phyloP scores from a whole-genome alignment of 1,284 basidiomycete species.

The Cutaneotrichosporon curvatum region DNA sequence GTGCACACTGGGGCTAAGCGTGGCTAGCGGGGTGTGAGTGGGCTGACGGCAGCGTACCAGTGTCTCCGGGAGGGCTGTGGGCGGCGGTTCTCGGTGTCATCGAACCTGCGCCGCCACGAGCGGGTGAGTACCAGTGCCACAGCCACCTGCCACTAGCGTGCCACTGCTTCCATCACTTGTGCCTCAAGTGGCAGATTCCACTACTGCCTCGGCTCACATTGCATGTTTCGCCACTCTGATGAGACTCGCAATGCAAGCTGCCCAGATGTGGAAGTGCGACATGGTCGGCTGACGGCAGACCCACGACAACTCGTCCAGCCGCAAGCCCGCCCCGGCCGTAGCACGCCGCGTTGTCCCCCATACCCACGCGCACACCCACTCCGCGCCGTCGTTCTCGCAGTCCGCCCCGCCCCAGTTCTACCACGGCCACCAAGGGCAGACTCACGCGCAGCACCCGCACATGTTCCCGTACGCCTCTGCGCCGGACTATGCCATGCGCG shows the following conservation, averaged over 20 bases:
- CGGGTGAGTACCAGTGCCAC: no score
- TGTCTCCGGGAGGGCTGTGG: slow-evolving; percentile 52
- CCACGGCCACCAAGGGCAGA: background rate
- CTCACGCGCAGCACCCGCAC: background rate
- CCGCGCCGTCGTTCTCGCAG: background rate
- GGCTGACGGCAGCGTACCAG: slow-evolving; percentile 48
- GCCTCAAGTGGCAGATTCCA: no score
- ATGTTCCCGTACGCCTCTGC: no score
- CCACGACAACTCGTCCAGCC: no score
- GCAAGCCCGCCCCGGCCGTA: no score
- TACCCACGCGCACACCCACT: background rate
- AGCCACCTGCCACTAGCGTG: no score
- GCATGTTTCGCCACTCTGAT: no score
- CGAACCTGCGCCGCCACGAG: slow-evolving; percentile 58
- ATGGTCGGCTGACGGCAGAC: slow-evolving; percentile 8
- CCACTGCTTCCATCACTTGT: no score
- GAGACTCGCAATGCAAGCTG: no score
- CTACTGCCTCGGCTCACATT: no score
- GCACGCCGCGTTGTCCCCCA: background rate
- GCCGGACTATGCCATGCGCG: background rate
- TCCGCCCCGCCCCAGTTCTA: background rate
- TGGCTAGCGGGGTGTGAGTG: slow-evolving; percentile 37
- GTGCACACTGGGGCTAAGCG: slow-evolving; percentile 59
- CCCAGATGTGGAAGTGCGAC: no score
- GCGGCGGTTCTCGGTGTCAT: slow-evolving; percentile 56